Evolutionary conservation across 2,329 filamentous ascomycete genomes (phyloP).

Genomic region (Apiospora kogelbergensis): DNA sequence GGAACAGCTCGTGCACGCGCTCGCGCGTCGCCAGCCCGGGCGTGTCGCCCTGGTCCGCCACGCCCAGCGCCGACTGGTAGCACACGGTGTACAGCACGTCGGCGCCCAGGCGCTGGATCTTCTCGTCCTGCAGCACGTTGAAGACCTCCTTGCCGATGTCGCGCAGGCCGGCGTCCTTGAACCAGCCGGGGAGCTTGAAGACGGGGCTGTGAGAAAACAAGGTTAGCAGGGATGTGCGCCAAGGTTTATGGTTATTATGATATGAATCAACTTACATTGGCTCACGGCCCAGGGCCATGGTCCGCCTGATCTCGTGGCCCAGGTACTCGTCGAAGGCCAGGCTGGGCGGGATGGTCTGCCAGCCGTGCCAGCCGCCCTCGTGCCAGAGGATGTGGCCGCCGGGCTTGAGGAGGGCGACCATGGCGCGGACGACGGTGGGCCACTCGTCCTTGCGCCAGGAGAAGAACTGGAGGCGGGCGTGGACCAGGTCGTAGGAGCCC

Average conservation of each 20-base stretch:
- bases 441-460: slow-evolving; percentile 20
- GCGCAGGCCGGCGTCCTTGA: neutral
- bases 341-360: slow-evolving; percentile 3
- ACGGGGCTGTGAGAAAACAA: neutral
- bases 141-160: neutral
- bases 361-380: slow-evolving; percentile 12
- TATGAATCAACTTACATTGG: neutral
- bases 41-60: neutral
- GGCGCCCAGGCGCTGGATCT: neutral
- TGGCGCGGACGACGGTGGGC: slow-evolving; percentile 13
- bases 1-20: neutral
- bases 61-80: slow-evolving; percentile 2
- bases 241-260: neutral
- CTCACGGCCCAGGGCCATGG: slow-evolving; percentile 7
- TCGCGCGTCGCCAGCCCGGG: neutral
- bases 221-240: neutral
- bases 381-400: slow-evolving; percentile 22
- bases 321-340: slow-evolving; percentile 6
- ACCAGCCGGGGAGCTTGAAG: slow-evolving; percentile 4
- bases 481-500: slow-evolving; percentile 26
- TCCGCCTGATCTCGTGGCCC: neutral
- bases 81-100: neutral
- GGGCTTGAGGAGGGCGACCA: slow-evolving; percentile 22
- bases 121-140: neutral
- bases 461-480: slow-evolving; percentile 25